Evolutionary conservation across 1,139 yeast genomes (phyloP), one percentile per base, ranked within the genome.

Genomic region (Yamadazyma friedrichii): DNA sequence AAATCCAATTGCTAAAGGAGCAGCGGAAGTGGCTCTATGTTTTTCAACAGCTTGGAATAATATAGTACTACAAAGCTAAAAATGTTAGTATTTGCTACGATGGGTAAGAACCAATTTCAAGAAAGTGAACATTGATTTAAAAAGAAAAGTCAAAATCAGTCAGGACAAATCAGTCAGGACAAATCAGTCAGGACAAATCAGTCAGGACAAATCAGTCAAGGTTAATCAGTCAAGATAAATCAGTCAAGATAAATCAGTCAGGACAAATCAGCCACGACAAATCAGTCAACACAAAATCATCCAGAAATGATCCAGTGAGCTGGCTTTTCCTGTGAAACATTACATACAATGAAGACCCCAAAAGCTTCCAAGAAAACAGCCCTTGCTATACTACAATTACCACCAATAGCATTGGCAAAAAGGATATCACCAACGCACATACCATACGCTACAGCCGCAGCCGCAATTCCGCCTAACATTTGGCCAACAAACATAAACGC

Each of bases 391-490:
- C 93, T 84, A 52, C 78, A 72, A 40, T 82, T 93, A 47, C 84
- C 82, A 45, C 94, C 89, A 47, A 87, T 68, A 40, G 76, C 73
- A 56, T 88, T 88, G 50, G 88, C 77, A 55, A 87, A 88, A 15
- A 78, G 72, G 55, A 88, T 72, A 35, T 74, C 73, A 47, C 96
- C 96, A 34, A 96, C 96, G 29, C 94, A 84, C 84, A 88, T 78
- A 39, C 89, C 95, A 50, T 78, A 69, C 38, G 91, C 95, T 35
- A 89, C 93, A 62, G 88, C 96, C 45, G 95, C 95, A 45, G 96
- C 96, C 54, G 89, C 88, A 82, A 88, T 84, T 64, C 95, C 95
- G 40, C 84, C 96, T 59, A 87, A 64, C 55, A 88, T 62, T 68
- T 88, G 95, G 35, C 91, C 57, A 42, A 81, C 40, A 64, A 78